phyloP scores from a whole-genome alignment of 148 eudicot species.

The Rhododendron williamsianum region DNA sequence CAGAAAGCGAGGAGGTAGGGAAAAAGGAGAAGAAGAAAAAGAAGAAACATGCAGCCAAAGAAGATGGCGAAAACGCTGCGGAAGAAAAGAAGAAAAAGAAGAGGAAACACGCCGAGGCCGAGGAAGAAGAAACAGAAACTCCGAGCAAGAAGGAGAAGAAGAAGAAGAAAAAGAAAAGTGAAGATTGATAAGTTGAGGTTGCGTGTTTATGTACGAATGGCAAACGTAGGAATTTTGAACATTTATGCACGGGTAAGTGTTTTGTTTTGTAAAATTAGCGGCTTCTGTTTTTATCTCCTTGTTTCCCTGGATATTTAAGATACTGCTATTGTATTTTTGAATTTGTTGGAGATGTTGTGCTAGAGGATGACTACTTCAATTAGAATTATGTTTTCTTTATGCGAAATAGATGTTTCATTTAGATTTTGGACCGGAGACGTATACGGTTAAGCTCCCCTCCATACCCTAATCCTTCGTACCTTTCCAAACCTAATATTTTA shows the following conservation, averaged over 20 bases:
- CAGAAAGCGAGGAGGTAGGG: slow-evolving; percentile 19
- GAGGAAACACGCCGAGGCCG: slow-evolving; percentile 62
- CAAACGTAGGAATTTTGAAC: slow-evolving; percentile 35
- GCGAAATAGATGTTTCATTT: not conserved
- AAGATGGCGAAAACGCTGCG: slow-evolving; percentile 18
- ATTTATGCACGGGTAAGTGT: slow-evolving; percentile 2
- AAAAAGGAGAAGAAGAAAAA: slow-evolving; percentile 50
- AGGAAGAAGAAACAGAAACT: slow-evolving; percentile 45
- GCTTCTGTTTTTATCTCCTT: not conserved
- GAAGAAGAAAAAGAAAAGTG: slow-evolving; percentile 78
- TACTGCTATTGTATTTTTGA: not conserved
- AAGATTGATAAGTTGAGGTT: slow-evolving; percentile 27
- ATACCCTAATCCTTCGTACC: not conserved
- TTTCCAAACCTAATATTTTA: not conserved
- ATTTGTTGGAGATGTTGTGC: slow-evolving; percentile 16
- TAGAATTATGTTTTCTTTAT: not conserved
- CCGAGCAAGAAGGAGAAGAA: slow-evolving; percentile 57
- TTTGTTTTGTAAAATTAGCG: slow-evolving; percentile 20
- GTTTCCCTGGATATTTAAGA: slow-evolving; percentile 9
- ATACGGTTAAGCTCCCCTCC: not conserved
- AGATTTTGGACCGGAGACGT: not conserved
- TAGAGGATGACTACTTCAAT: slow-evolving; percentile 16
- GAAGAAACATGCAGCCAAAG: slow-evolving; percentile 40
- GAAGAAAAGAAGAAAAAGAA: slow-evolving; percentile 65
- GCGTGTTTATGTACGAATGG: not conserved